Conservation (phyloP, 1,139 yeast genomes). For the Candida tetrigidarum region DNA sequence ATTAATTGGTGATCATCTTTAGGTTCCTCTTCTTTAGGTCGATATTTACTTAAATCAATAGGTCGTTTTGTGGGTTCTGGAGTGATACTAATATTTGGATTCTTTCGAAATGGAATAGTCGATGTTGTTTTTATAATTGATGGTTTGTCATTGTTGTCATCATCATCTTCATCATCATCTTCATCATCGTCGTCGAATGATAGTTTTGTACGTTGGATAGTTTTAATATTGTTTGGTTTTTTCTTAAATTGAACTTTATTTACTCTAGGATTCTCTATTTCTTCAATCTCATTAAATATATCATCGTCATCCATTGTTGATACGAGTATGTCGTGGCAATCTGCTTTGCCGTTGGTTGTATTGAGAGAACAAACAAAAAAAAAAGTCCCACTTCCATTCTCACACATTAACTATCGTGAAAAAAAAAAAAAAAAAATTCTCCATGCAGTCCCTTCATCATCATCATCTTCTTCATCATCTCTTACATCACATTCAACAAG, state of each 20-base stretch:
- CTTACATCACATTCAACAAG: neutral
- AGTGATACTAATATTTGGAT: neutral
- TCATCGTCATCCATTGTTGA: constrained; percentile 12
- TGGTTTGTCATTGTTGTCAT: neutral
- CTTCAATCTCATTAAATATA: constrained; percentile 9
- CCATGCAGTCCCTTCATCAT: constrained; percentile 9
- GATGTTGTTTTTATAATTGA: neutral
- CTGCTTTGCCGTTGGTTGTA: no score
- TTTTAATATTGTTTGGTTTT: constrained; percentile 4
- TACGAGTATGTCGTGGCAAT: no score
- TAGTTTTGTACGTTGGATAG: constrained; percentile 12
- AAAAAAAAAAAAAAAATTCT: constrained; percentile 9
- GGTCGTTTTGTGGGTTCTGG: neutral
- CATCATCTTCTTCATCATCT: constrained; percentile 1
- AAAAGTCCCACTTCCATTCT: neutral
- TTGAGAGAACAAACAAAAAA: constrained; percentile 9
- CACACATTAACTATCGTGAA: constrained; percentile 3
- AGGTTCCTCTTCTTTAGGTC: neutral
- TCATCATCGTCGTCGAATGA: constrained; percentile 11
- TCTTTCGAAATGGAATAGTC: constrained; percentile 3
- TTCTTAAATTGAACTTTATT: constrained; percentile 10
- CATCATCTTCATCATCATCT: constrained; percentile 12
- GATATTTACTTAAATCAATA: constrained; percentile 9
- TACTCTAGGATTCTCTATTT: constrained; percentile 3
- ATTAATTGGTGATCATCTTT: constrained; percentile 5